Percentiles rank a stretch among this genome's conserved stretches.
Evolutionary conservation across 1,139 yeast species (phyloP).

Genomic region (Diutina rugosa): DNA sequence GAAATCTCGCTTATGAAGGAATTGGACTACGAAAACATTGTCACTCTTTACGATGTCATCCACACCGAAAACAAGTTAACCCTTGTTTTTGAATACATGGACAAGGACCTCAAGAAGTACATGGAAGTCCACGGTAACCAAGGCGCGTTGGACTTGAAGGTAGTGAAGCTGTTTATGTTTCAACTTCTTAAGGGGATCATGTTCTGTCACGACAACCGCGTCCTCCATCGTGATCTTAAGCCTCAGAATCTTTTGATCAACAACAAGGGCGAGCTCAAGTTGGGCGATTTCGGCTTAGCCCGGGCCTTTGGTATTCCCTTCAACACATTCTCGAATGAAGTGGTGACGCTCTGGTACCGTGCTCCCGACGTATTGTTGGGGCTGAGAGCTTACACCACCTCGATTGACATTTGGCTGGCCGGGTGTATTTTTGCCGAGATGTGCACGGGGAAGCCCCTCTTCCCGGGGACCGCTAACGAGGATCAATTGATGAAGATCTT

Average conservation of each 20-base stretch:
- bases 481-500: slow-evolving; percentile 86
- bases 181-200: slow-evolving; percentile 82
- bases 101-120: slow-evolving; percentile 82
- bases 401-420: slow-evolving; percentile 97
- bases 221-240: slow-evolving; percentile 87
- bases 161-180: slow-evolving; percentile 86
- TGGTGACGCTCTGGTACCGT: slow-evolving; percentile 95
- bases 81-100: slow-evolving; percentile 87
- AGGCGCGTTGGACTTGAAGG: slow-evolving; percentile 67
- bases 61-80: slow-evolving; percentile 95
- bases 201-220: slow-evolving; percentile 92
- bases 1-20: slow-evolving; percentile 96
- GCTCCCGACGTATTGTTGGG: slow-evolving; percentile 97
- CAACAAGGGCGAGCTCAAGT: slow-evolving; percentile 76
- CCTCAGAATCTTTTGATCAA: slow-evolving; percentile 90
- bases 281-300: slow-evolving; percentile 97
- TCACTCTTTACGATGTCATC: slow-evolving; percentile 85
- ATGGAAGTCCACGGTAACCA: slow-evolving; percentile 84
- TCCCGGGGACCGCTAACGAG: slow-evolving; percentile 93
- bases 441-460: slow-evolving; percentile 95
- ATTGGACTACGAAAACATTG: slow-evolving; percentile 86
- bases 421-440: slow-evolving; percentile 97
- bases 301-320: slow-evolving; percentile 98
- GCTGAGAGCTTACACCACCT: slow-evolving; percentile 86
- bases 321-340: slow-evolving; percentile 93